Percentiles rank a stretch among this genome's conserved stretches.
These are phyloP conservation scores for Peribolospora baueri DNA, from an alignment of 768 basidiomycete genomes.

Conservation along the genomic window DNA sequence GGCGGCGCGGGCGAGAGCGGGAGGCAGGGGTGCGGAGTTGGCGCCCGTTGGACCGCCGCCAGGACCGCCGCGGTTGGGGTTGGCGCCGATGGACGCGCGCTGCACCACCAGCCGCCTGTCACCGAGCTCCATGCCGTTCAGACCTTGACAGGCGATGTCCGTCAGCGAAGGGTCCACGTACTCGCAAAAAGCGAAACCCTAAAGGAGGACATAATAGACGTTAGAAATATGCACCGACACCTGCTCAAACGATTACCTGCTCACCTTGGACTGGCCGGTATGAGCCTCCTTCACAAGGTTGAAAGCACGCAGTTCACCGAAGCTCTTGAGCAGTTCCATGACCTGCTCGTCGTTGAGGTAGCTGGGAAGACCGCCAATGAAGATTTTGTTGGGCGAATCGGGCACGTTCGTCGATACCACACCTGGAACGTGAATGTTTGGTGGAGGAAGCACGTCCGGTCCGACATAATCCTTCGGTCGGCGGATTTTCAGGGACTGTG, in stretches of 20 bases:
- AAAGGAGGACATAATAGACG: neutral
- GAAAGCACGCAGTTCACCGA: conserved; percentile 92
- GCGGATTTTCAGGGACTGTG: conserved; percentile 85
- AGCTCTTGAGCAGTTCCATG: conserved; percentile 87
- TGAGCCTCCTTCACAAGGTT: conserved; percentile 89
- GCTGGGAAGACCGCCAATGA: conserved; percentile 81
- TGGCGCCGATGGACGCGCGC: conserved; percentile 74
- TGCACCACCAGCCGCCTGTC: conserved; percentile 90
- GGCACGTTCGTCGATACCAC: conserved; percentile 91
- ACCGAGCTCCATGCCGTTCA: conserved; percentile 94
- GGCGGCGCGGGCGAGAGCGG: neutral
- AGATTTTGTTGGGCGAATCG: conserved; percentile 93
- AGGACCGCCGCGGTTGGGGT: conserved; percentile 20
- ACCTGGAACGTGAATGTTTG: conserved; percentile 58
- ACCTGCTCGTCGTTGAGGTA: conserved; percentile 97
- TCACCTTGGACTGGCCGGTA: conserved; percentile 64
- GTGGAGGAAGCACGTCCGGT: conserved; percentile 31
- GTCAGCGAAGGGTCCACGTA: conserved; percentile 73
- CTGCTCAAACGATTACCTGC: conserved; percentile 3
- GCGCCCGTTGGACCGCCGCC: conserved; percentile 26
- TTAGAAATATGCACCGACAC: neutral
- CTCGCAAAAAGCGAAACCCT: conserved; percentile 99
- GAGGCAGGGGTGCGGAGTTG: conserved; percentile 2
- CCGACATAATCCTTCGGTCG: conserved; percentile 94
- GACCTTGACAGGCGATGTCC: conserved; percentile 81